A percentile compares a stretch with the other conserved stretches of the same genome.
These are phyloP conservation scores for Xylariaceae sp. DNA, from an alignment of 2,329 filamentous ascomycete genomes.

Conservation along the genomic window DNA sequence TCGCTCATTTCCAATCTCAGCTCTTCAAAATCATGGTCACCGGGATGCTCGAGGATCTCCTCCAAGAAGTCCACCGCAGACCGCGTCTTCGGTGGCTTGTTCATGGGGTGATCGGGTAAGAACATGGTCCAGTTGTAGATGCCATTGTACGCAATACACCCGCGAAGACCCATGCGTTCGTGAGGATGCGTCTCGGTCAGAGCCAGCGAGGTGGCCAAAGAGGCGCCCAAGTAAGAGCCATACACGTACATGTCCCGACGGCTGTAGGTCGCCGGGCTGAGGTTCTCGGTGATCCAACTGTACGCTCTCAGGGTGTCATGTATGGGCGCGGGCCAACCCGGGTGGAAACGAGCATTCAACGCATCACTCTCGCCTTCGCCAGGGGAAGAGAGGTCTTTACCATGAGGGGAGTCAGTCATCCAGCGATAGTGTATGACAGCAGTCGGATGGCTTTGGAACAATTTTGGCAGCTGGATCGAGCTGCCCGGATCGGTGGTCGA, in stretches of 20 bases:
- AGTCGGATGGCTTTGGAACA: conserved; percentile 39
- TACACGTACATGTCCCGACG: conserved; percentile 46
- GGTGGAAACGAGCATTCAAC: conserved; percentile 13
- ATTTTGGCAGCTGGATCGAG: conserved; percentile 33
- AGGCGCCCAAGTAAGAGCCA: conserved; percentile 54
- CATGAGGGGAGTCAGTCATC: conserved; percentile 27
- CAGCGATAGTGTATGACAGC: conserved; percentile 59
- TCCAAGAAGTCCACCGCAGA: conserved; percentile 10
- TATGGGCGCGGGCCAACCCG: conserved; percentile 52
- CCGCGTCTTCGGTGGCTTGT: conserved; percentile 23
- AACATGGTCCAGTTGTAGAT: conserved; percentile 63
- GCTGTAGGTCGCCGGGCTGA: conserved; percentile 31
- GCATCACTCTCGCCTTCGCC: neutral
- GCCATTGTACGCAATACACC: conserved; percentile 53
- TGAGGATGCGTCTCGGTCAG: conserved; percentile 49
- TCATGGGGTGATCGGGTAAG: conserved; percentile 47
- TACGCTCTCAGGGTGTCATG: conserved; percentile 54
- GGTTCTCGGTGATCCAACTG: conserved; percentile 43
- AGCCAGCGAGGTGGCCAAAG: conserved; percentile 52
- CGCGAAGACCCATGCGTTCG: conserved; percentile 43
- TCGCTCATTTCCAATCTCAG: conserved; percentile 31
- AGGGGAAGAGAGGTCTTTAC: neutral
- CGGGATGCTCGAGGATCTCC: conserved; percentile 16
- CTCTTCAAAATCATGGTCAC: conserved; percentile 31
- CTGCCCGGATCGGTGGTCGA: conserved; percentile 25